These are phyloP conservation scores for Aspergillus mulundensis DNA, from an alignment of 495 filamentous ascomycete genomes.

Conservation along the genomic window DNA sequence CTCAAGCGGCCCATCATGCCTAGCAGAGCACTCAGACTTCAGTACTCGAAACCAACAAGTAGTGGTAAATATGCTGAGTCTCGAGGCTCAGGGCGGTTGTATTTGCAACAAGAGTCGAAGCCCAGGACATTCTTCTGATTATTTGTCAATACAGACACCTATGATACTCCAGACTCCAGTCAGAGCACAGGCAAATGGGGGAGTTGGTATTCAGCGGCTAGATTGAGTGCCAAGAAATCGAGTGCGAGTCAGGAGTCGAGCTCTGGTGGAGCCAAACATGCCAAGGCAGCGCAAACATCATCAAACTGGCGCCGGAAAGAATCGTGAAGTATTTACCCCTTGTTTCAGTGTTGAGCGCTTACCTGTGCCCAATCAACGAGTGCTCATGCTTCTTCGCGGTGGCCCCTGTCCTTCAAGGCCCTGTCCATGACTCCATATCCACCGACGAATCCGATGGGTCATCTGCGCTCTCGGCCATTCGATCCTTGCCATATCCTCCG, in stretches of 20 bases:
- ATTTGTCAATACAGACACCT: too few relatives aligned
- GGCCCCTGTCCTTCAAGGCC: constrained; percentile 2
- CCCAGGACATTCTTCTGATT: too few relatives aligned
- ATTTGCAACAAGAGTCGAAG: too few relatives aligned
- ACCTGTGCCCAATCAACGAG: constrained; percentile 16
- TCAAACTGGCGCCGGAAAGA: constrained; percentile 25
- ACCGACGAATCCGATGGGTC: constrained; percentile 8
- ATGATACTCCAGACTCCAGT: too few relatives aligned
- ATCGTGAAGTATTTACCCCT: constrained; percentile 27
- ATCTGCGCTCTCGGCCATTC: constrained; percentile 1
- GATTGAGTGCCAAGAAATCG: not conserved
- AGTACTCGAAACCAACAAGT: too few relatives aligned
- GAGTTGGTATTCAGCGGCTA: too few relatives aligned
- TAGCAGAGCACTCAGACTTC: too few relatives aligned
- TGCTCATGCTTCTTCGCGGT: not conserved
- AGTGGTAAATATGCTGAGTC: too few relatives aligned
- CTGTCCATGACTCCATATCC: not conserved
- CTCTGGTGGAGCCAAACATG: constrained; percentile 17
- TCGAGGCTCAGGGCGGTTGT: too few relatives aligned
- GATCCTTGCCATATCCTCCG: constrained; percentile 3
- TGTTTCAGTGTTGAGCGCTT: constrained; percentile 27
- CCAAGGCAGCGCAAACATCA: constrained; percentile 22
- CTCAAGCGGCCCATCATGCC: not conserved
- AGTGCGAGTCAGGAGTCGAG: constrained; percentile 6
- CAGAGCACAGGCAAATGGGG: too few relatives aligned